Conservation (phyloP, 441 rosid genomes). For the Mallotus japonicus region DNA sequence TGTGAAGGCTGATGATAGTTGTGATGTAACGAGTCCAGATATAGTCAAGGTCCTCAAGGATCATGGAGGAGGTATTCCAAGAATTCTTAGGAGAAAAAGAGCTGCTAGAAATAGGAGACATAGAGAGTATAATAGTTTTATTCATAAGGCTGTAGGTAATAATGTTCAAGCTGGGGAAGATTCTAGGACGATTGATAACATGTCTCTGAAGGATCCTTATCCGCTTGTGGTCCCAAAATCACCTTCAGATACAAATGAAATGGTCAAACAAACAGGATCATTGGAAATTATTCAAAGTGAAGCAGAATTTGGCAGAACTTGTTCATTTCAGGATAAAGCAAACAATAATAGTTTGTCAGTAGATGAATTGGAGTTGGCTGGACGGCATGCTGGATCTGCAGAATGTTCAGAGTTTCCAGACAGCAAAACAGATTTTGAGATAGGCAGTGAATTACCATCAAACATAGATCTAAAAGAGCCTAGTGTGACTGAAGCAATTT, state of each 20-base stretch:
- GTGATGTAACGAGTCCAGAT: constrained; percentile 20
- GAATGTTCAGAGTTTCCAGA: constrained; percentile 34
- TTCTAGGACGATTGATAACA: constrained; percentile 23
- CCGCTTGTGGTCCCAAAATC: constrained; percentile 19
- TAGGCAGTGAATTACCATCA: constrained; percentile 17
- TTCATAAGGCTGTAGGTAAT: constrained; percentile 26
- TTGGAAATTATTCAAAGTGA: constrained; percentile 22
- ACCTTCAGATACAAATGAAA: constrained; percentile 26
- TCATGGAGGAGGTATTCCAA: constrained; percentile 19
- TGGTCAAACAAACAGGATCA: constrained; percentile 18
- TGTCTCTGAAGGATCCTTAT: constrained; percentile 25
- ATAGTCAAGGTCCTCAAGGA: constrained; percentile 13
- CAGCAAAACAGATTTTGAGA: constrained; percentile 27
- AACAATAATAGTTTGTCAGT: constrained; percentile 21
- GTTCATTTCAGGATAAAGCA: constrained; percentile 18
- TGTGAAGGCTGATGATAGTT: constrained; percentile 12
- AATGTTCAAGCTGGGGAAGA: constrained; percentile 26
- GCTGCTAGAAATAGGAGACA: constrained; percentile 35
- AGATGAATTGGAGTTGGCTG: constrained; percentile 28
- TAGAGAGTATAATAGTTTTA: constrained; percentile 24
- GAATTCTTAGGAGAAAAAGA: constrained; percentile 41
- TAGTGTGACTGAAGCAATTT: constrained; percentile 34
- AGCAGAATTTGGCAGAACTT: constrained; percentile 20
- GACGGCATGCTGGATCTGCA: constrained; percentile 33
- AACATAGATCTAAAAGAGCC: constrained; percentile 33